These are phyloP conservation scores for Trematosphaeria pertusa DNA, from an alignment of 2,329 filamentous ascomycete species.

Conservation along the genomic window DNA sequence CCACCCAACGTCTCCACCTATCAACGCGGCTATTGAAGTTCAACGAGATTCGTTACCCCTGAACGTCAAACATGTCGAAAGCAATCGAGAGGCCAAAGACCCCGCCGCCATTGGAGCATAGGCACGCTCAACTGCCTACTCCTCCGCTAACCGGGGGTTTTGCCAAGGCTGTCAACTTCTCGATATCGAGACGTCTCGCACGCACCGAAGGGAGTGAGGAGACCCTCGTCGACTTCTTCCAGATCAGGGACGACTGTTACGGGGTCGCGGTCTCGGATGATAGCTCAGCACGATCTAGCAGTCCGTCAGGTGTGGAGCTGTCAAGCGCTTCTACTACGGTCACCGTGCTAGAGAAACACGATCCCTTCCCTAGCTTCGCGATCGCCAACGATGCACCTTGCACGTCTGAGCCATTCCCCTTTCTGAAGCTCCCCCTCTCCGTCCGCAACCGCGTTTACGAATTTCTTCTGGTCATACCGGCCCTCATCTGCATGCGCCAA, in stretches of 20 bases:
- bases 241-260: background rate
- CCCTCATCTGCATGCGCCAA: slow-evolving; percentile 34
- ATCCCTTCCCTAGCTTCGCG: too few species aligned
- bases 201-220: slow-evolving; percentile 16
- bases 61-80: too few species aligned
- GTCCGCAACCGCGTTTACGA: slow-evolving; percentile 30
- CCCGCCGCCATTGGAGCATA: slow-evolving; percentile 3
- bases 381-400: too few species aligned
- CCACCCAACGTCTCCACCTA: background rate
- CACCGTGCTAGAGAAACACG: too few species aligned
- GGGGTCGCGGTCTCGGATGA: background rate
- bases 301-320: too few species aligned
- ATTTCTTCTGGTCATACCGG: slow-evolving; percentile 30
- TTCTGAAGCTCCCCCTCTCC: slow-evolving; percentile 29
- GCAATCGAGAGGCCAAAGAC: slow-evolving; percentile 12
- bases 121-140: slow-evolving; percentile 15
- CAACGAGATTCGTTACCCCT: too few species aligned
- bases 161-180: slow-evolving; percentile 17
- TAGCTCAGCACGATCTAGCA: too few species aligned
- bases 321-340: too few species aligned
- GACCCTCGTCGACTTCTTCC: slow-evolving; percentile 10
- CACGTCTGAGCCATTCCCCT: slow-evolving; percentile 14
- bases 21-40: too few species aligned
- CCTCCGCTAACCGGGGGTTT: slow-evolving; percentile 27
- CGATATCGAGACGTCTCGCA: slow-evolving; percentile 5